A percentile compares a stretch with the other conserved stretches of the same genome.
Evolutionary conservation across 176 grass and related monocot genomes (phyloP).

Genomic region (Hordeum vulgare): DNA sequence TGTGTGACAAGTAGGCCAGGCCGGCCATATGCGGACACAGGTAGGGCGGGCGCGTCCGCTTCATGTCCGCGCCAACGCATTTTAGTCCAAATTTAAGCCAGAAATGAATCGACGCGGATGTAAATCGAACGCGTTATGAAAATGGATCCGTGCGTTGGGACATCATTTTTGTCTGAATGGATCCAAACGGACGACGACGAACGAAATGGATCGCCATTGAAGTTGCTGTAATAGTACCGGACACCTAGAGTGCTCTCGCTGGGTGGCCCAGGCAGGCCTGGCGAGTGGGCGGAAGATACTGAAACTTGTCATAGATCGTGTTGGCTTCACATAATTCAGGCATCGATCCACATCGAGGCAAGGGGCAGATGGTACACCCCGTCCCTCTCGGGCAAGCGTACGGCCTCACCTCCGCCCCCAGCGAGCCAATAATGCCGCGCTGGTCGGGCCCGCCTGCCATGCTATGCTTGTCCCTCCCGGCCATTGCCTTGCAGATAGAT

Average conservation of each 20-base stretch:
- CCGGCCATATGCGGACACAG: no score
- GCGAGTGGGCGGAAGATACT: not conserved
- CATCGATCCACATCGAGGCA: not conserved
- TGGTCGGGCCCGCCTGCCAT: not conserved
- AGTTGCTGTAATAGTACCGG: not conserved
- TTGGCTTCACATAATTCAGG: not conserved
- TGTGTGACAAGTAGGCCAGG: no score
- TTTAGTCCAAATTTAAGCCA: no score
- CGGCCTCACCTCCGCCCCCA: slow-evolving; percentile 2
- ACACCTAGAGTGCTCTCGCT: not conserved
- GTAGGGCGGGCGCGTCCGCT: no score
- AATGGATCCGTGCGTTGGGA: no score
- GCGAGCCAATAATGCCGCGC: slow-evolving; percentile 24
- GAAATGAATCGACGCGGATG: no score
- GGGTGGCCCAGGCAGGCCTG: not conserved
- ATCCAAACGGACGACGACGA: no score
- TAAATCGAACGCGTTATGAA: no score
- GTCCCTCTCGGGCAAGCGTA: slow-evolving; percentile 23
- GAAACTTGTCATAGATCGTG: not conserved
- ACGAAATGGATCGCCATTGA: no score
- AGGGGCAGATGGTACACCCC: not conserved
- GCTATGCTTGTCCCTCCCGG: not conserved
- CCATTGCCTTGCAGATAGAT: not conserved
- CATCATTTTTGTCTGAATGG: no score
- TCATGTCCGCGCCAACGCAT: no score